Evolutionary conservation across 306 rosid genomes (phyloP).

Genomic region (Vigna angularis): DNA sequence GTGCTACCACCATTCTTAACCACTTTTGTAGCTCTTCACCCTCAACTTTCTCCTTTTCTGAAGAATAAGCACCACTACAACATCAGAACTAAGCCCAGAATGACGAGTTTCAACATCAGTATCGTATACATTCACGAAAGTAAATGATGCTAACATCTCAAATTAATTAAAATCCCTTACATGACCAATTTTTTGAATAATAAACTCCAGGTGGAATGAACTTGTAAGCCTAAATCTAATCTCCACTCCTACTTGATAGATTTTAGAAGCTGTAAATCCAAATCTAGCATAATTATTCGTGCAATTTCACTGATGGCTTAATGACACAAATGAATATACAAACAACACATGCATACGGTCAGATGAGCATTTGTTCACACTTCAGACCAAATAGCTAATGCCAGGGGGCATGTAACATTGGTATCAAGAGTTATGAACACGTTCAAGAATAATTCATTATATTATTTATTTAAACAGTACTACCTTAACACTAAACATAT

Average conservation of each 20-base stretch:
- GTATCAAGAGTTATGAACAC: slow-evolving; percentile 8
- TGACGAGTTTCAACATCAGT: slow-evolving; percentile 18
- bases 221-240: neutral
- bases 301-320: slow-evolving; percentile 17
- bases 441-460: neutral
- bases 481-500: slow-evolving; percentile 6
- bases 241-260: neutral
- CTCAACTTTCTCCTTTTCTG: slow-evolving; percentile 93
- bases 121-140: slow-evolving; percentile 8
- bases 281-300: slow-evolving; percentile 16
- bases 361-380: neutral
- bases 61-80: slow-evolving; percentile 51
- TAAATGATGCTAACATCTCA: slow-evolving; percentile 19
- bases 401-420: neutral
- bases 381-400: slow-evolving; percentile 3
- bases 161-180: slow-evolving; percentile 14
- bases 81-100: slow-evolving; percentile 26
- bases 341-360: neutral
- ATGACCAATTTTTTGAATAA: slow-evolving; percentile 13
- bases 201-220: neutral
- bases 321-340: neutral
- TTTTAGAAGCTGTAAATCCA: neutral
- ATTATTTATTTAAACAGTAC: slow-evolving; percentile 15
- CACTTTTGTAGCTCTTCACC: slow-evolving; percentile 90
- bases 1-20: slow-evolving; percentile 88